These are phyloP conservation scores for Moringa oleifera DNA, from an alignment of 345 rosid genomes.

Conservation along the genomic window DNA sequence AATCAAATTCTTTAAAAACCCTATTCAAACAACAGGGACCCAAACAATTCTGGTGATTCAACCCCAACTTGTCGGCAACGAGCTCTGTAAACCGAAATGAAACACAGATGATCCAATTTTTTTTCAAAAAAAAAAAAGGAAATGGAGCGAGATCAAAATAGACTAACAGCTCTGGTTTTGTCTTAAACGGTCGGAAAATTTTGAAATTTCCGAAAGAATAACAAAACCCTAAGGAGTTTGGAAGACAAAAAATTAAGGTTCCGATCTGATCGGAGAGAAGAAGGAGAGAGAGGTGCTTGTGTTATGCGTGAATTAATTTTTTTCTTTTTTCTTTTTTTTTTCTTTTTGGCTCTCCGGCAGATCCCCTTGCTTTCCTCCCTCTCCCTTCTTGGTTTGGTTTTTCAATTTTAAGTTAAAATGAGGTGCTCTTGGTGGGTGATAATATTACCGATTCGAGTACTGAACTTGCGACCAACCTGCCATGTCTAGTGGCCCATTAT, in stretches of 20 bases:
- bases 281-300: background rate
- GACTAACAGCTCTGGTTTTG: background rate
- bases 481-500: too few species aligned
- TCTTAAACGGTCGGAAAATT: background rate
- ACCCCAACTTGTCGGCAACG: background rate
- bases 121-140: background rate
- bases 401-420: background rate
- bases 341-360: background rate
- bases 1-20: slow-evolving; percentile 1
- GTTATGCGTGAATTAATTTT: background rate
- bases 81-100: background rate
- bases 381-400: background rate
- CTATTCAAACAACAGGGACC: slow-evolving; percentile 7
- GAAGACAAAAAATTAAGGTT: background rate
- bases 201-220: background rate
- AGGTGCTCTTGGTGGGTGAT: background rate
- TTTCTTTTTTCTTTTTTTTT: background rate
- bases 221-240: background rate
- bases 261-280: slow-evolving; percentile 17
- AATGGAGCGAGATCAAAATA: background rate
- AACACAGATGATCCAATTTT: slow-evolving; percentile 9
- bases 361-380: slow-evolving; percentile 5
- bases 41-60: background rate
- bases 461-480: too few species aligned
- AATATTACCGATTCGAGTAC: background rate